Conservation (phyloP, 2,329 filamentous ascomycete species). For the Curvularia sp. region DNA sequence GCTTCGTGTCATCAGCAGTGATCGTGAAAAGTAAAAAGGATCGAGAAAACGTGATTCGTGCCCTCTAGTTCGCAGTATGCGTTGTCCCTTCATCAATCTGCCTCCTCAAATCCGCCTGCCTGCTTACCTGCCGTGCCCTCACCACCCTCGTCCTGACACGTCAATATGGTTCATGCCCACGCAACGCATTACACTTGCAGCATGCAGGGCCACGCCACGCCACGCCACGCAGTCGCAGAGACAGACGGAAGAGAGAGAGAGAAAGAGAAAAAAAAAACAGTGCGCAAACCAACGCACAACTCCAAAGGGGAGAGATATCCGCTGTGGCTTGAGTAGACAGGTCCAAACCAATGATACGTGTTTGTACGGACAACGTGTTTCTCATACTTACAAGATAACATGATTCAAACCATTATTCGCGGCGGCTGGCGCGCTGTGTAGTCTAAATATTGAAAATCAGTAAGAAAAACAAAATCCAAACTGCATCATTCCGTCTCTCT, state of each 20-base stretch:
- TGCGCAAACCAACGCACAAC: conserved; percentile 1
- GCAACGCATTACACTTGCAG: conserved; percentile 1
- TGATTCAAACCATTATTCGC: not conserved
- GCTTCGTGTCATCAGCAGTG: not conserved
- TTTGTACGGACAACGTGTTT: not conserved
- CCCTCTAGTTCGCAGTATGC: conserved; percentile 33
- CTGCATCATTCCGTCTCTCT: not conserved
- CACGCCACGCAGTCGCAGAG: not conserved
- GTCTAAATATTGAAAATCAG: not conserved
- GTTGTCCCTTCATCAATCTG: conserved; percentile 22
- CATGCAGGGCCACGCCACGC: conserved; percentile 1
- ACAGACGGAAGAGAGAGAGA: not conserved
- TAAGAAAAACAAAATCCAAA: not conserved
- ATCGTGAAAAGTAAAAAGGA: not conserved
- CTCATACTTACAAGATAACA: not conserved
- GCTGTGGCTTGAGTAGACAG: not conserved
- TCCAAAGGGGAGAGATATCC: not conserved
- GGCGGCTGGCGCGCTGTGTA: not conserved
- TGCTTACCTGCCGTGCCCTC: conserved; percentile 3
- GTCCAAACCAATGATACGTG: not conserved
- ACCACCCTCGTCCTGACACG: conserved; percentile 35
- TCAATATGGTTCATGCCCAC: conserved; percentile 45
- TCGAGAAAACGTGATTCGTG: conserved; percentile 23
- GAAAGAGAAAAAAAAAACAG: not conserved
- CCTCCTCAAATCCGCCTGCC: not conserved